Percentiles rank a stretch among this genome's conserved stretches.
Evolutionary conservation across 768 basidiomycete species (phyloP).

Genomic region (Leccinum subgranulosum): DNA sequence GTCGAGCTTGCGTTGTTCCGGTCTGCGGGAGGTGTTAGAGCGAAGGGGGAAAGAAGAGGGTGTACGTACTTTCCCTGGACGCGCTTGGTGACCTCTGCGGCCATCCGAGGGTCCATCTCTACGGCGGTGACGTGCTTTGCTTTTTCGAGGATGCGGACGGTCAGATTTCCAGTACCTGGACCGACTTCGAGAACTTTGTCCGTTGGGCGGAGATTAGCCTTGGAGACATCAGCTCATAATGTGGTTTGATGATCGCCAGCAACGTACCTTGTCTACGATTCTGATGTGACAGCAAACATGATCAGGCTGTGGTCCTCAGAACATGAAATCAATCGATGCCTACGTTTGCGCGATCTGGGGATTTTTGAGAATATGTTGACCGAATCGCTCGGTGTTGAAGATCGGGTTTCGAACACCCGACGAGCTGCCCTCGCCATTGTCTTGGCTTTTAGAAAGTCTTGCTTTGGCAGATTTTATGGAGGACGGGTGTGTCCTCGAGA

Average conservation of each 20-base stretch:
- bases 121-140: slow-evolving; percentile 91
- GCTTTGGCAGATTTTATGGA: slow-evolving; percentile 43
- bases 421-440: slow-evolving; percentile 35
- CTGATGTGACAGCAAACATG: slow-evolving; percentile 28
- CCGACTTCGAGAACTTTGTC: slow-evolving; percentile 97
- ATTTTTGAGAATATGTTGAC: slow-evolving; percentile 97
- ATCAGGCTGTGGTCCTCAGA: slow-evolving; percentile 3
- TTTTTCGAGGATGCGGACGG: slow-evolving; percentile 89
- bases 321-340: slow-evolving; percentile 29
- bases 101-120: slow-evolving; percentile 99
- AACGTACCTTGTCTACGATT: slow-evolving; percentile 58
- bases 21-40: slow-evolving; percentile 44
- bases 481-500: slow-evolving; percentile 65
- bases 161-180: slow-evolving; percentile 96
- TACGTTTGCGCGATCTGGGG: slow-evolving; percentile 88
- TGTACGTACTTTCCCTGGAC: slow-evolving; percentile 93
- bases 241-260: not conserved
- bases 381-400: slow-evolving; percentile 93
- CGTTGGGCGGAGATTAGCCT: slow-evolving; percentile 91
- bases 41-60: not conserved
- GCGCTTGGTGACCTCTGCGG: slow-evolving; percentile 93
- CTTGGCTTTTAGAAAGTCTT: slow-evolving; percentile 34
- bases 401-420: slow-evolving; percentile 72
- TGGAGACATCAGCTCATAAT: slow-evolving; percentile 2
- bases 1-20: slow-evolving; percentile 92